Evolutionary conservation across 768 basidiomycete genomes (phyloP).

Genomic region (Mycena latifolia): DNA sequence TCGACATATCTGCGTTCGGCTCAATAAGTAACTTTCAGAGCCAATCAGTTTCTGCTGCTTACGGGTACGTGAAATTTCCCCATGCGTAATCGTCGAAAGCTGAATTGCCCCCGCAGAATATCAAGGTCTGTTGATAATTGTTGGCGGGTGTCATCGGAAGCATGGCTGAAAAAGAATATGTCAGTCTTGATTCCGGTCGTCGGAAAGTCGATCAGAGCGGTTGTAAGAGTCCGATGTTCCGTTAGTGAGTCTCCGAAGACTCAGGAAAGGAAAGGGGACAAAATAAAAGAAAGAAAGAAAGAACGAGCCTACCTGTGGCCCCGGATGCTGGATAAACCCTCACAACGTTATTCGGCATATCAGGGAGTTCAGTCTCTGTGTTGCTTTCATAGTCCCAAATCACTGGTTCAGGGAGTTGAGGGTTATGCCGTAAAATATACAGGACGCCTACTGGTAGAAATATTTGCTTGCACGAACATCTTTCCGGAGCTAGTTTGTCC

Average conservation of each 20-base stretch:
- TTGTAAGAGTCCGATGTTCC: too few species aligned
- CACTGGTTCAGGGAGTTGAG: slow-evolving; percentile 41
- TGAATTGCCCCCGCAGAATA: slow-evolving; percentile 86
- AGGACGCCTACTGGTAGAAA: slow-evolving; percentile 71
- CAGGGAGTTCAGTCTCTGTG: slow-evolving; percentile 70
- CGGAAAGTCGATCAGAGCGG: too few species aligned
- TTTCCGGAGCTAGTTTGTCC: slow-evolving; percentile 70
- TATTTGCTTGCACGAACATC: slow-evolving; percentile 86
- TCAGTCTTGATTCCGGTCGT: too few species aligned
- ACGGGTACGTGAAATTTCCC: slow-evolving; percentile 83
- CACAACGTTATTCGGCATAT: slow-evolving; percentile 79
- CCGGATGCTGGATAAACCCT: slow-evolving; percentile 60
- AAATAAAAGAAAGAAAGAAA: too few species aligned
- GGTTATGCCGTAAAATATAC: slow-evolving; percentile 20
- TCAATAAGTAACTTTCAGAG: too few species aligned
- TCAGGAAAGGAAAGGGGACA: too few species aligned
- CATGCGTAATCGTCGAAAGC: slow-evolving; percentile 79
- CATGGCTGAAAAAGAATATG: slow-evolving; percentile 68
- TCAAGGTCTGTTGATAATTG: slow-evolving; percentile 84
- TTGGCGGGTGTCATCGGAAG: slow-evolving; percentile 92
- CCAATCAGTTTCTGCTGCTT: too few species aligned
- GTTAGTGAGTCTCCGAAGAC: too few species aligned
- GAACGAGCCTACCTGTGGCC: too few species aligned
- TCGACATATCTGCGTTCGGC: too few species aligned
- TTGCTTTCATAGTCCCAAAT: slow-evolving; percentile 69